phyloP scores from a whole-genome alignment of 176 grass and related monocot species.

The Saccharum officinarum region DNA sequence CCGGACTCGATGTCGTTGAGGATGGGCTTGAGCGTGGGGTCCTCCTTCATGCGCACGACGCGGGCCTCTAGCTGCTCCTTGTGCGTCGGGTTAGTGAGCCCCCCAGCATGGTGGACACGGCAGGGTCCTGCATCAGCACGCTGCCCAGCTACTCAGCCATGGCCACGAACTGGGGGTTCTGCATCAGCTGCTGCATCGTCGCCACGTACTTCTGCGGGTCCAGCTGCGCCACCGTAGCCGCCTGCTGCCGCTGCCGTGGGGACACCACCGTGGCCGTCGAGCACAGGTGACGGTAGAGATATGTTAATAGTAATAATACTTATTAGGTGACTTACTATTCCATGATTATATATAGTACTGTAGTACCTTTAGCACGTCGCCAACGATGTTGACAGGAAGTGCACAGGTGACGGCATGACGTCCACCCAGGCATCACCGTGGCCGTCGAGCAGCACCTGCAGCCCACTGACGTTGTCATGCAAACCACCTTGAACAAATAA shows the following conservation, averaged over 20 bases:
- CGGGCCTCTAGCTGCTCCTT: conserved; percentile 79
- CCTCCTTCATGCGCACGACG: conserved; percentile 79
- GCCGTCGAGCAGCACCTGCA: too few species aligned
- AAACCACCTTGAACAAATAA: too few species aligned
- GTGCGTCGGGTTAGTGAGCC: conserved; percentile 70
- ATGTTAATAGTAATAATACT: too few species aligned
- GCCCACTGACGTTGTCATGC: too few species aligned
- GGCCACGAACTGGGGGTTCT: conserved; percentile 85
- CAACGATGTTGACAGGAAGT: too few species aligned
- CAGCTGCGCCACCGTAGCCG: conserved; percentile 32
- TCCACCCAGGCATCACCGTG: too few species aligned
- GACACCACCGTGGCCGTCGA: too few species aligned
- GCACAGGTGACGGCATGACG: too few species aligned
- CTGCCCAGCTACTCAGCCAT: conserved; percentile 87
- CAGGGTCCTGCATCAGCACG: conserved; percentile 97
- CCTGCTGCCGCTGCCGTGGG: conserved; percentile 24
- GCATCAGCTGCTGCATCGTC: conserved; percentile 95
- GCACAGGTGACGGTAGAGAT: too few species aligned
- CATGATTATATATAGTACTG: too few species aligned
- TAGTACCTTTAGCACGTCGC: too few species aligned
- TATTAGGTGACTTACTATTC: too few species aligned
- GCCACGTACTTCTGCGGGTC: conserved; percentile 86
- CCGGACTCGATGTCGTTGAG: conserved; percentile 93
- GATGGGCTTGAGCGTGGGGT: conserved; percentile 81
- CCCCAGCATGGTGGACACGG: conserved; percentile 70